phyloP scores from a whole-genome alignment of 2,329 filamentous ascomycete genomes.

The Pyricularia sp. region DNA sequence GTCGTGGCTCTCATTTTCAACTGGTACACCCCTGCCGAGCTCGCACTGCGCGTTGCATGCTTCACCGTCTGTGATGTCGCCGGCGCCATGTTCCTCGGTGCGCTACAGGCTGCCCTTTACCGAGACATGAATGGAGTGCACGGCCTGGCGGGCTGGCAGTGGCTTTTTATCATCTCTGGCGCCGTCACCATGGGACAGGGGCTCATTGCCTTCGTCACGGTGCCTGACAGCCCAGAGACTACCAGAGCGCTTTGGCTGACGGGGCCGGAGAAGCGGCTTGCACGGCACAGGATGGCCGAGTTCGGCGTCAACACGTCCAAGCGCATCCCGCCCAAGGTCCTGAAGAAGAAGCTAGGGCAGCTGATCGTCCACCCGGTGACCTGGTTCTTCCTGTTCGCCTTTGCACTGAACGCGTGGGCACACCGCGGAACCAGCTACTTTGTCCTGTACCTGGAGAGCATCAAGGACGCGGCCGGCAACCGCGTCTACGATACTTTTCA shows the following conservation, averaged over 20 bases:
- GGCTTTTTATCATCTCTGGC: constrained; percentile 5
- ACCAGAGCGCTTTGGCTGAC: constrained; percentile 14
- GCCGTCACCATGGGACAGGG: constrained; percentile 19
- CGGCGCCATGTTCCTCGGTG: constrained; percentile 12
- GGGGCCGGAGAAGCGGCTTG: constrained; percentile 9
- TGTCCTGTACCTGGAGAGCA: constrained; percentile 15
- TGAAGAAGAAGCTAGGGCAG: constrained; percentile 10
- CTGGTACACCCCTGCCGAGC: constrained; percentile 33
- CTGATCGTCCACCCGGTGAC: constrained; percentile 13
- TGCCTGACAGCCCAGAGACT: constrained; percentile 19
- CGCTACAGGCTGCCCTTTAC: constrained; percentile 20
- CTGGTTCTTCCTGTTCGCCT: constrained; percentile 15
- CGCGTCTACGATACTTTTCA: constrained; percentile 14
- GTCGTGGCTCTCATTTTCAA: constrained; percentile 10
- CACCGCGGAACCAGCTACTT: constrained; percentile 17
- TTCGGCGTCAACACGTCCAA: constrained; percentile 11
- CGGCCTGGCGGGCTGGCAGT: constrained; percentile 21
- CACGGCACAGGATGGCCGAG: constrained; percentile 10
- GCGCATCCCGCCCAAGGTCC: constrained; percentile 9
- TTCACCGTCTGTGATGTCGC: constrained; percentile 4
- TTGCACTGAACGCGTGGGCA: constrained; percentile 15
- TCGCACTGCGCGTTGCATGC: constrained; percentile 25
- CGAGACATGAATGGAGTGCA: constrained; percentile 17
- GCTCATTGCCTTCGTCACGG: constrained; percentile 26
- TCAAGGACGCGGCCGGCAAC: constrained; percentile 13